Percentiles rank a stretch among this genome's conserved stretches.
phyloP scores from a whole-genome alignment of 1,139 yeast genomes.

The Suhomyces guaymorum region DNA sequence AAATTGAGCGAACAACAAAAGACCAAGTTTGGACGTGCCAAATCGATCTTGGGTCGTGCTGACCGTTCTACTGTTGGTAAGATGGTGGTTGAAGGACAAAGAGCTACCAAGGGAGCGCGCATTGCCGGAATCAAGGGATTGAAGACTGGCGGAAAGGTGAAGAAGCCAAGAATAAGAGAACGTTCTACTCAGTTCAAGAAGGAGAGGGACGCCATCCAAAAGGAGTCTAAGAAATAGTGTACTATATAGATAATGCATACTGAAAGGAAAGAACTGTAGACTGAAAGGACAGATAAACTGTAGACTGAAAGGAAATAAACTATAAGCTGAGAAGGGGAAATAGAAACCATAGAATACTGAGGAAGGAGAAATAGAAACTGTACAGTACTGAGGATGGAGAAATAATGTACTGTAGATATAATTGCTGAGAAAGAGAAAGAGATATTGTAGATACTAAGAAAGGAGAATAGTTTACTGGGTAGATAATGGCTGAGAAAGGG shows the following conservation, averaged over 20 bases:
- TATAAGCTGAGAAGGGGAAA: too few relatives aligned
- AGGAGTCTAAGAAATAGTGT: constrained; percentile 18
- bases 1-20: constrained; percentile 62
- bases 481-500: too few relatives aligned
- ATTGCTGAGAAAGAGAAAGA: too few relatives aligned
- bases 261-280: too few relatives aligned
- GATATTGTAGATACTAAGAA: too few relatives aligned
- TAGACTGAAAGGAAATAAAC: too few relatives aligned
- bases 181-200: constrained; percentile 61
- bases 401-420: too few relatives aligned
- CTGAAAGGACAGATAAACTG: too few relatives aligned
- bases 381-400: too few relatives aligned
- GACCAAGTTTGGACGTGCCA: constrained; percentile 80
- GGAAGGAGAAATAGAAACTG: neutral
- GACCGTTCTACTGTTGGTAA: constrained; percentile 69
- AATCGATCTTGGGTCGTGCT: constrained; percentile 71
- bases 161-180: constrained; percentile 68
- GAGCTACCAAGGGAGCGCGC: constrained; percentile 71
- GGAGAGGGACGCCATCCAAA: constrained; percentile 29
- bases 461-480: too few relatives aligned
- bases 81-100: constrained; percentile 66
- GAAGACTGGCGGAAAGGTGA: constrained; percentile 40
- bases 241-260: constrained; percentile 8
- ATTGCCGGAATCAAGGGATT: constrained; percentile 61
- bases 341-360: neutral